A percentile compares a stretch with the other conserved stretches of the same genome.
These are phyloP conservation scores for Pugionium dolabratum DNA, from an alignment of 345 rosid species.

Conservation along the genomic window DNA sequence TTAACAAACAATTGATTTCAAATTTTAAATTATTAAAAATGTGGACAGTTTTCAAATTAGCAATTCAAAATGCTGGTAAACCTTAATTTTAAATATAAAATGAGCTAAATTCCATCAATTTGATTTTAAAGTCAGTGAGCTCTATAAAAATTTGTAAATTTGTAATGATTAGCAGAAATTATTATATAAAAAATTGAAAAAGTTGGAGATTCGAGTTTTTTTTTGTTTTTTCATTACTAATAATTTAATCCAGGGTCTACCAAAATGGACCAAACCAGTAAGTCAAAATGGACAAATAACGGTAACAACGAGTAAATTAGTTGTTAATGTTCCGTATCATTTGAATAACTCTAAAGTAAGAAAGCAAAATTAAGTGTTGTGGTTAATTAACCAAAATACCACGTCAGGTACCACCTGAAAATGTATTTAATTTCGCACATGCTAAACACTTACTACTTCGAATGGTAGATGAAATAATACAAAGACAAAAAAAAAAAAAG, in stretches of 20 bases:
- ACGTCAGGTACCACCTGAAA: no score
- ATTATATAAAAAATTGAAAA: not conserved
- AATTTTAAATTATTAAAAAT: no score
- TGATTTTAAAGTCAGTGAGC: not conserved
- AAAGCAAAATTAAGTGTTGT: not conserved
- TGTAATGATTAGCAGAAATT: no score
- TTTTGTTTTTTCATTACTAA: not conserved
- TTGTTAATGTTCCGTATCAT: not conserved
- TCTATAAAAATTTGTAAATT: no score
- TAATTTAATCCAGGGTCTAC: conserved; percentile 12
- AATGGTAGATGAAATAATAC: not conserved
- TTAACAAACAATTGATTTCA: no score
- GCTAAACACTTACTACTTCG: not conserved
- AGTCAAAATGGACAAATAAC: conserved; percentile 17
- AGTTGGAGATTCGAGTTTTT: conserved; percentile 7
- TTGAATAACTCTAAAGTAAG: not conserved
- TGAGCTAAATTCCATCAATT: no score
- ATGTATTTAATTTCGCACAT: conserved; percentile 17
- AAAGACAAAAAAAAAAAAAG: not conserved
- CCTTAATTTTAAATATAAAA: no score
- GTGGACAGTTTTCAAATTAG: no score
- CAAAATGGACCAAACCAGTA: conserved; percentile 27
- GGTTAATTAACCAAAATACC: not conserved
- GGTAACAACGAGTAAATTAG: conserved; percentile 16
- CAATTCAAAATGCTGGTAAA: no score